Percentiles rank a stretch among this genome's conserved stretches.
phyloP scores from a whole-genome alignment of 2,329 filamentous ascomycete species.

The Colletotrichum sp. region DNA sequence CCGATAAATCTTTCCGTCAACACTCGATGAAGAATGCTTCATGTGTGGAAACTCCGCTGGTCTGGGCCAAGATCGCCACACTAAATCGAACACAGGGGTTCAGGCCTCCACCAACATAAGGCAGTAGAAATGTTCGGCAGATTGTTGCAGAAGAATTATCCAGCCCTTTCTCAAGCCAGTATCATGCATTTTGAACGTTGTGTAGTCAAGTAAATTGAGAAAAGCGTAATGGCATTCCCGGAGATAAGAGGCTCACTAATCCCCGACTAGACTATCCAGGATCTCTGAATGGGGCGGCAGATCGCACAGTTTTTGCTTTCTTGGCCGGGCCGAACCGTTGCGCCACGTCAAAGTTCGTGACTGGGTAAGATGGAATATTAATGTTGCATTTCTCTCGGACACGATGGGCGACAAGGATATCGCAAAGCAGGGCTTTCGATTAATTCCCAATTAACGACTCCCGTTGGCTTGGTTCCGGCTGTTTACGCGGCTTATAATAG shows the following conservation, averaged over 20 bases:
- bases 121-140: not conserved
- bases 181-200: rapidly evolving
- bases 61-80: not conserved
- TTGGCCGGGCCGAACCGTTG: not conserved
- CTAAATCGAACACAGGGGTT: not conserved
- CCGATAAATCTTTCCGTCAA: not conserved
- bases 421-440: not conserved
- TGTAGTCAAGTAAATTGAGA: not conserved
- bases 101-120: not conserved
- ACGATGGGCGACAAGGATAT: not conserved
- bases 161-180: not conserved
- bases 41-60: not conserved
- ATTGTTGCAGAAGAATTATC: rapidly evolving
- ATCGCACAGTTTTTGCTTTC: not conserved
- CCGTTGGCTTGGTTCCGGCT: not conserved
- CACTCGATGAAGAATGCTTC: not conserved
- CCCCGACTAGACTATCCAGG: not conserved
- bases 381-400: not conserved
- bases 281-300: not conserved
- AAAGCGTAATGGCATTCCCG: not conserved
- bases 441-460: rapidly evolving
- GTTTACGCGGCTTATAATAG: not conserved
- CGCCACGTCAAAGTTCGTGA: not conserved
- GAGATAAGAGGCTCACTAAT: not conserved
- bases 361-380: not conserved